Percentiles rank a stretch among this genome's conserved stretches.
These are phyloP conservation scores for Fomitopsis pinicola DNA, from an alignment of 1,284 basidiomycete species.

Conservation along the genomic window DNA sequence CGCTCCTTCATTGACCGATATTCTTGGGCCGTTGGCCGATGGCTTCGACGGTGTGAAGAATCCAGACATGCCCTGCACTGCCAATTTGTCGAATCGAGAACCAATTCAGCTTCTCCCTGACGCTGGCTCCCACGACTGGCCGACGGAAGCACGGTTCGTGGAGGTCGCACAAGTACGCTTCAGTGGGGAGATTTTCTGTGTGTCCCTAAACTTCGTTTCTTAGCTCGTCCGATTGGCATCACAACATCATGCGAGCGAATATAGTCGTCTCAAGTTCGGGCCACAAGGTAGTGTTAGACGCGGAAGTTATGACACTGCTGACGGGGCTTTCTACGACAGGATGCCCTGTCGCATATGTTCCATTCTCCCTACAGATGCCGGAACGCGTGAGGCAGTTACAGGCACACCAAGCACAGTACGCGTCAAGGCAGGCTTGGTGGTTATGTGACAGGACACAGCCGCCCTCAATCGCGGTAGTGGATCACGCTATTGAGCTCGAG, in stretches of 20 bases:
- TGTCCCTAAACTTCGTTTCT: background rate
- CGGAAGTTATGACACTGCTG: background rate
- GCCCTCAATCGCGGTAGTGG: background rate
- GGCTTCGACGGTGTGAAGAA: background rate
- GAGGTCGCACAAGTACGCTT: background rate
- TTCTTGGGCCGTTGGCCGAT: background rate
- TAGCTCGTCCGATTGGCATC: conserved; percentile 64
- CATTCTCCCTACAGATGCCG: conserved; percentile 69
- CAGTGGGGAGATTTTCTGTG: background rate
- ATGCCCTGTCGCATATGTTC: conserved; percentile 56
- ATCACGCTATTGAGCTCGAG: background rate
- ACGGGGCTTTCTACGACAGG: conserved; percentile 31
- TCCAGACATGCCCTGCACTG: background rate
- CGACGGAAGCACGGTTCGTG: background rate
- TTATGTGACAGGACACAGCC: conserved; percentile 24
- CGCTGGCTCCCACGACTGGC: background rate
- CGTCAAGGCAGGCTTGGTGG: conserved; percentile 52
- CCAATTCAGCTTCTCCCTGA: background rate
- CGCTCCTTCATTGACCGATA: background rate
- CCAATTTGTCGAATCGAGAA: background rate
- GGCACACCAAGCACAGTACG: conserved; percentile 51
- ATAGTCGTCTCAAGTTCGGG: conserved; percentile 76
- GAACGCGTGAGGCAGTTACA: conserved; percentile 58
- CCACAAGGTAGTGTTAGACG: conserved; percentile 43
- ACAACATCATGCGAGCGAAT: conserved; percentile 78